A percentile compares a stretch with the other conserved stretches of the same genome.
Evolutionary conservation across 768 basidiomycete species (phyloP).

Genomic region (Candolleomyces efflorescens): DNA sequence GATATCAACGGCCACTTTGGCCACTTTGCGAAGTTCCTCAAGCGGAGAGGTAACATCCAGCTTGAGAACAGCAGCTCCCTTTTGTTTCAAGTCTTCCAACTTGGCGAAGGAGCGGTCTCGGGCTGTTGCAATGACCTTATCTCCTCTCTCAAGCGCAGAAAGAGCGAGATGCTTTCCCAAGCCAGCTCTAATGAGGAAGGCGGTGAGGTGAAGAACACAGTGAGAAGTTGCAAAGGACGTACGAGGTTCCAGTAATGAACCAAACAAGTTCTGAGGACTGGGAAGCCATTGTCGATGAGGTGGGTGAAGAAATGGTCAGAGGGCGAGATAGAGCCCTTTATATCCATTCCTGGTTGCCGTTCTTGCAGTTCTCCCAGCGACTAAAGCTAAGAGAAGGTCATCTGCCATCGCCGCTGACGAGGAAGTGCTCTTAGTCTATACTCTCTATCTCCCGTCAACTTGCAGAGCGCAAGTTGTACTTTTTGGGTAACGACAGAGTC

Average conservation of each 20-base stretch:
- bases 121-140: conserved; percentile 46
- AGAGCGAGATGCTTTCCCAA: conserved; percentile 36
- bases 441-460: too few relatives aligned
- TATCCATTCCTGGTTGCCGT: too few relatives aligned
- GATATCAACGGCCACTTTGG: conserved; percentile 30
- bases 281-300: neutral
- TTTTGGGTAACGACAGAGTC: too few relatives aligned
- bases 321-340: too few relatives aligned
- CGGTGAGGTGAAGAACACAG: neutral
- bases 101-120: conserved; percentile 32
- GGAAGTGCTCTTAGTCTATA: too few relatives aligned
- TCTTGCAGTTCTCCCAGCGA: too few relatives aligned
- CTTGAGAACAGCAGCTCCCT: conserved; percentile 35
- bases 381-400: too few relatives aligned
- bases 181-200: conserved; percentile 29
- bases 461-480: too few relatives aligned
- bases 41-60: conserved; percentile 31
- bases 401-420: too few relatives aligned
- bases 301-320: too few relatives aligned
- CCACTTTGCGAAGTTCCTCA: conserved; percentile 27
- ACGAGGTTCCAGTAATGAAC: conserved; percentile 28
- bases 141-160: conserved; percentile 39
- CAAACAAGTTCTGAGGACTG: conserved; percentile 17
- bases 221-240: conserved; percentile 11
- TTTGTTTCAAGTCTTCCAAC: conserved; percentile 29